Conservation (phyloP, 768 basidiomycete genomes). For the Leccinum barrowsii region DNA sequence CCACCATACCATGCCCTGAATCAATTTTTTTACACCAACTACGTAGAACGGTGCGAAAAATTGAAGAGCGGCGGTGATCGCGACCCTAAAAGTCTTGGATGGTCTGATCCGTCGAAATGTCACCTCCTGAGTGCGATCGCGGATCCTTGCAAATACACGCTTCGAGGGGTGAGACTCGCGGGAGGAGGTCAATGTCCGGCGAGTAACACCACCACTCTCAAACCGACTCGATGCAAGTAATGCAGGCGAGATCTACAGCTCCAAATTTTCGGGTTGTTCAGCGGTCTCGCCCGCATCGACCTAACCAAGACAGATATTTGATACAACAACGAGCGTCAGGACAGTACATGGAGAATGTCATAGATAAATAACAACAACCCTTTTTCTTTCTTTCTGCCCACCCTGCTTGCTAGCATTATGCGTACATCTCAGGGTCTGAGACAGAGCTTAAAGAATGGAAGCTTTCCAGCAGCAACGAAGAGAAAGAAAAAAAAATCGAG, state of each 20-base stretch:
- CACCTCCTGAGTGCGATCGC: conserved; percentile 3
- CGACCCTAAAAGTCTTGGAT: not conserved
- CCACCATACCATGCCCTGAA: conserved; percentile 26
- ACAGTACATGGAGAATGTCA: not conserved
- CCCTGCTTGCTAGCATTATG: not conserved
- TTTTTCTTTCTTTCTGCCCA: not conserved
- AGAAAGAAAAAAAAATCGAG: not conserved
- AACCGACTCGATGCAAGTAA: not conserved
- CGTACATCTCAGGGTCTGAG: not conserved
- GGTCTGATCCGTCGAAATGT: not conserved
- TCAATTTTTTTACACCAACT: conserved; percentile 6
- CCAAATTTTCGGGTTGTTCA: not conserved
- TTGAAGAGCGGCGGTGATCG: conserved; percentile 9
- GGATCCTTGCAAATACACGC: conserved; percentile 10
- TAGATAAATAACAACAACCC: not conserved
- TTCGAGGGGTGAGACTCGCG: not conserved
- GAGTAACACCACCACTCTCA: not conserved
- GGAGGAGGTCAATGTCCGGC: not conserved
- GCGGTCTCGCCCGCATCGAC: not conserved
- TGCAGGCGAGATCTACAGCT: not conserved
- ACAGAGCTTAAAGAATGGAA: not conserved
- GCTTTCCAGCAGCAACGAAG: conserved; percentile 4
- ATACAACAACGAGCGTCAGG: conserved; percentile 5
- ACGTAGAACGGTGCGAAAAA: no score
- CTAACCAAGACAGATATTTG: not conserved